Base-by-base conservation (phyloP, 2,329 filamentous ascomycete genomes). In the Diaporthe amygdali region DNA sequence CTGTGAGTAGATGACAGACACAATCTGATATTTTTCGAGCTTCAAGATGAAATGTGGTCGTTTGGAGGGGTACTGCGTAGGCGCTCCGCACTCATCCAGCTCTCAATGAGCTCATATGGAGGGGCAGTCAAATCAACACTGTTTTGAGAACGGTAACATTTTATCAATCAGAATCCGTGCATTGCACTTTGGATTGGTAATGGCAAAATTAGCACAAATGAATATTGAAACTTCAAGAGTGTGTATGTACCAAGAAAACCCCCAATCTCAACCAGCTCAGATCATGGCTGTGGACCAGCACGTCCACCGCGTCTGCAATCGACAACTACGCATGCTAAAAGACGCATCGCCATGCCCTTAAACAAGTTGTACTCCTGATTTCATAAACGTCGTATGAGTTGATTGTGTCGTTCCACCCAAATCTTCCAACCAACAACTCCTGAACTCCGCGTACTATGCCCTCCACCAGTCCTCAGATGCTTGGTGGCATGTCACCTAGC, bases 201-300 rank as follows among this genome's bases (percentile, higher is more conserved):
- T 8, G n/a, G 32, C 3, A 34, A 64, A 49, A 12, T 10, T n/a
- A 27, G 20, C 30, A 25, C n/a, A 4, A 17, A 5, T 37, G 14
- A 4, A 9, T 17, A n/a, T 25, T 46, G 27, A 32, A 37, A 12
- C 22, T 39, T 12, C 30, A 5, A 64, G 30, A 64, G 9, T 49
- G 15, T 39, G 37, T 64, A 49, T 64, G n/a, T 64, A 64, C 59
- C 30, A 49, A 64, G 59, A 49, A 64, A 49, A 64, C 37, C 27
- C 59, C 44, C 27, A 17, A 64, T 15, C 59, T 49, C 10, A 34
- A 25, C 20, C 59, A 37, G 30, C 41, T 47, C 41, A 37, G 25
- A 30, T 17, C 63, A 39, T 54, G 41, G 52, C n/a, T 41, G 46
- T 22, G 4, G 17, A n/a, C 20, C n/a, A 56, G 37, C 12, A 15